Conservation (phyloP, 192 early-diverging fungal species). For the Entomortierella chlamydospora region DNA sequence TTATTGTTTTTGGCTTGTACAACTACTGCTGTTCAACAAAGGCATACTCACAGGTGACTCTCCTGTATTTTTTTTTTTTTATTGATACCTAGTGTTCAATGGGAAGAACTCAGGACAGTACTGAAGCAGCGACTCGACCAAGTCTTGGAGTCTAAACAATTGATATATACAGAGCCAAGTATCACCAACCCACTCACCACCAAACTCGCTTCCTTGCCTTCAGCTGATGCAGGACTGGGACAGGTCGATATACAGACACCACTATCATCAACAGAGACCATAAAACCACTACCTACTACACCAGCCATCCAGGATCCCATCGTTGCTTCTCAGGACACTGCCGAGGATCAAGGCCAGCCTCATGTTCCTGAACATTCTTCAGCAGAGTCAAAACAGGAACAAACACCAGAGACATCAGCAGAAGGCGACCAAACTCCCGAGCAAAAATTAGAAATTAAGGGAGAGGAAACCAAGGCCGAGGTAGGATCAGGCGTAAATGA, state of each 20-base stretch:
- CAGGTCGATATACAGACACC: background rate
- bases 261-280: background rate
- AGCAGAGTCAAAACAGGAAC: background rate
- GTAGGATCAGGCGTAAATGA: background rate
- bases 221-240: background rate
- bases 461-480: background rate
- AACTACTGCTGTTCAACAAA: too few relatives aligned
- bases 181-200: slow-evolving; percentile 49
- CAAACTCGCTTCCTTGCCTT: slow-evolving; percentile 8
- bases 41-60: too few relatives aligned
- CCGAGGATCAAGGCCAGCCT: background rate
- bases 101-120: slow-evolving; percentile 31
- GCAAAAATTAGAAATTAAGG: background rate
- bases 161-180: slow-evolving; percentile 27
- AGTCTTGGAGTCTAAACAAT: slow-evolving; percentile 20
- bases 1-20: background rate
- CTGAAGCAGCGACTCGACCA: slow-evolving; percentile 21
- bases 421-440: background rate
- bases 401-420: background rate
- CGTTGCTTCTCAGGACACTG: background rate
- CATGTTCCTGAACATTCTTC: slow-evolving; percentile 20
- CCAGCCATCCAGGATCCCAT: background rate
- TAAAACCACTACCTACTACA: background rate
- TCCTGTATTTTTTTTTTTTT: slow-evolving; percentile 1
- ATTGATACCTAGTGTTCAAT: slow-evolving; percentile 23